phyloP scores from a whole-genome alignment of 78 protist species.

The Dictyostelium capitatum region DNA sequence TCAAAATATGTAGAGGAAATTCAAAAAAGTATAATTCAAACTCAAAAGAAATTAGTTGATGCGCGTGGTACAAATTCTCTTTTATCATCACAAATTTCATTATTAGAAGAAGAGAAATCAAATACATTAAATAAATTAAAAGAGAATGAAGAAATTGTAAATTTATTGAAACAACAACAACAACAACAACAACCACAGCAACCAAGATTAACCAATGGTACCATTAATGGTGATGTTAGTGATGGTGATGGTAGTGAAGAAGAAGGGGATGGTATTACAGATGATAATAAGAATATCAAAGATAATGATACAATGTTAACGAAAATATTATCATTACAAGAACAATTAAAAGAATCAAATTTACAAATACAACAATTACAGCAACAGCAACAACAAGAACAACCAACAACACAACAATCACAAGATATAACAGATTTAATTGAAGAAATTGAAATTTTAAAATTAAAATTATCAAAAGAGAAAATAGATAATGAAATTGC shows the following conservation, averaged over 20 bases:
- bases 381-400: neutral
- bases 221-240: neutral
- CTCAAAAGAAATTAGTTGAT: constrained; percentile 59
- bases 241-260: neutral
- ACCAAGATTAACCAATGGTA: neutral
- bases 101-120: constrained; percentile 17
- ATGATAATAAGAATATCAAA: neutral
- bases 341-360: neutral
- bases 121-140: neutral
- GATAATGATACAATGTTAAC: constrained; percentile 7
- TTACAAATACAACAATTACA: neutral
- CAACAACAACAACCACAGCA: neutral
- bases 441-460: neutral
- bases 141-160: constrained; percentile 13
- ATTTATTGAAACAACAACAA: constrained; percentile 3
- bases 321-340: neutral
- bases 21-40: neutral
- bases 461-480: constrained; percentile 35
- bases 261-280: neutral
- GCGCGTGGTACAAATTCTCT: neutral
- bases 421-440: neutral
- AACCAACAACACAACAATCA: neutral
- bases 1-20: neutral
- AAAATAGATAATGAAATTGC: constrained; percentile 50
- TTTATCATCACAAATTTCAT: neutral